Conservation (phyloP, 2,329 filamentous ascomycete genomes). For the Fonsecaea nubica region DNA sequence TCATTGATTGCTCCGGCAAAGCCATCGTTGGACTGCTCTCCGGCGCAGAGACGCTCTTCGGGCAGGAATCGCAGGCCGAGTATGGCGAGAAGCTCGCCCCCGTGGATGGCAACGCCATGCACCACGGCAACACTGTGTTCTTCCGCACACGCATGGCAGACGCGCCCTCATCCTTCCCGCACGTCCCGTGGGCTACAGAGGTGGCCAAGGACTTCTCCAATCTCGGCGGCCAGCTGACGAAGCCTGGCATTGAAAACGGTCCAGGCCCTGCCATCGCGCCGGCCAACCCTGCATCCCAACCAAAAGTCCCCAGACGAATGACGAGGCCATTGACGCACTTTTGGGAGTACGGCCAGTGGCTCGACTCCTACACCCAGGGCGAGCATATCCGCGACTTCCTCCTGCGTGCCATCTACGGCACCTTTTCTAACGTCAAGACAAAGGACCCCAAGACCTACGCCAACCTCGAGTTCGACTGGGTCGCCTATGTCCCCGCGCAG, state of each 20-base stretch:
- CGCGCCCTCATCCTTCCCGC: constrained; percentile 12
- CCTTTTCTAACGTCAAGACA: constrained; percentile 36
- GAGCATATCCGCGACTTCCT: constrained; percentile 35
- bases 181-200: constrained; percentile 21
- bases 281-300: not conserved
- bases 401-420: constrained; percentile 35
- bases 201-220: constrained; percentile 24
- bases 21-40: constrained; percentile 14
- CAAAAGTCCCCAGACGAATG: constrained; percentile 14
- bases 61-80: constrained; percentile 55
- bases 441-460: constrained; percentile 28
- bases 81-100: constrained; percentile 67
- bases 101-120: constrained; percentile 50
- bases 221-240: constrained; percentile 16
- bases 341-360: constrained; percentile 29
- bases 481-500: constrained; percentile 23
- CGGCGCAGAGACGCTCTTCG: constrained; percentile 21
- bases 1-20: constrained; percentile 24
- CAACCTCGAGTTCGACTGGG: constrained; percentile 34
- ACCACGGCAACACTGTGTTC: constrained; percentile 26
- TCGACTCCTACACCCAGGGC: constrained; percentile 33
- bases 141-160: constrained; percentile 17
- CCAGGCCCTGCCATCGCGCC: constrained; percentile 1
- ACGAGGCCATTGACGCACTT: constrained; percentile 18
- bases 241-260: constrained; percentile 19